Evolutionary conservation across 129 eudicot species (phyloP), one percentile per base, ranked within the genome.

Genomic region (Artemisia tridentata): DNA sequence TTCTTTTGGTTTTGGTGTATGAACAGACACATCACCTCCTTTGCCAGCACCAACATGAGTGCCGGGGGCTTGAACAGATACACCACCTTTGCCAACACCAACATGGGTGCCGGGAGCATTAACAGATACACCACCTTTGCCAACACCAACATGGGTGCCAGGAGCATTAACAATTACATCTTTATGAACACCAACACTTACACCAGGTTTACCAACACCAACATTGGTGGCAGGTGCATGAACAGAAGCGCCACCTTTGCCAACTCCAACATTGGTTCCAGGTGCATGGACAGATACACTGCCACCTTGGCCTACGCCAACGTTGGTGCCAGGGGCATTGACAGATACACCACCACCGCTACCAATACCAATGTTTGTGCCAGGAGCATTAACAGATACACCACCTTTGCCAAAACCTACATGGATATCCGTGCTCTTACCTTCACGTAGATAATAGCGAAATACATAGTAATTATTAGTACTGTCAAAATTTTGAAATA

Each of bases 401-500:
- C 67, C 72, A 64, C 86, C 86, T 51, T 72, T 68, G 11, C 87
- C 82, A 5, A 73, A 65, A 3, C 79, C 72, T 13, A 83, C 80
- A 1, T 77, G 68, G 56, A 52, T 47, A 58, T 67, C 75, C 45
- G 79, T 66, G 83, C 87, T 72, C 76, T 82, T 87, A 71, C 72
- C 84, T 77, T 84, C 78, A 62, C 65, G 66, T 68, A 78, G 68
- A 63, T 9, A 47, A 21, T 20, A 41, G 16, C 11, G 0, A 58
- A 54, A 53, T 41, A 62, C 5, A 8, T 31, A 31, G 31, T n/a
- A n/a, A n/a, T 4, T 21, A 70, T 63, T 14, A 63, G 67, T 49
- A 29, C 34, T 0, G 41, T 17, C 9, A 72, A 7, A 11, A 64
- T 43, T 52, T 38, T 29, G 61, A 4, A 51, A 25, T 18, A 51